Base-by-base conservation (phyloP, 169 alveolate genomes). In the Plasmodium inui region DNA sequence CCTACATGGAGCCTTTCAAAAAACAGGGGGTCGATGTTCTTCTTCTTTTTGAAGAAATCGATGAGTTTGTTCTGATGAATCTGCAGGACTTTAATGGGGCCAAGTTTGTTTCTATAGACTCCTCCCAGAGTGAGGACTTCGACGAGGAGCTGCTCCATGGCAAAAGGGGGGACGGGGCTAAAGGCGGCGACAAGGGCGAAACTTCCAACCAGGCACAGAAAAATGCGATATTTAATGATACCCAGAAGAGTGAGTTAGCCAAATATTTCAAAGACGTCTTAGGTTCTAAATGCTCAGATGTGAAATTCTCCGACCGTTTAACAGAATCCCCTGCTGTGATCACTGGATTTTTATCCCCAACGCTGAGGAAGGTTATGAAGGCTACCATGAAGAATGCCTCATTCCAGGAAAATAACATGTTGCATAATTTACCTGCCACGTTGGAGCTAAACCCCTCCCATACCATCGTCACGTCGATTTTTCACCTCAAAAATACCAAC, bases 241-340 rank as follows among this genome's bases (percentile, higher is more conserved):
- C 71, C 9, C 93, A 96, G 67, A 71, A 94, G 67, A 30, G 44
- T 57, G 84, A 67, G 72, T 39, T 57, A 71, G 84, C 84, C 30
- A 74, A 74, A 34, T 86, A 39, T 92, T 34, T 83, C 26, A 95
- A 95, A 96, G 83, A 79, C 28, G 96, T 95, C 7, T 90, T 97
- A 76, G 97, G 97, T 0, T 28, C 92, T 39, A 93, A 96, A 82
- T 98, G 97, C 41, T 93, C 96, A 30, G 96, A 95, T 53, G 98
- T 98, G 39, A 98, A 98, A 96, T 98, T 98, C 93, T 96, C 98
- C 41, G 98, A 97, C 34, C 95, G 99, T 5, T 96, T 98, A 67
- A 96, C 96, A 76, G 94, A 93, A 90, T 95, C 98, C 3, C 99
- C 99, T 7, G 99, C 99, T 2, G 97, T 98, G 8, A 98, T 97